Percentiles rank a stretch among this genome's conserved stretches.
These are phyloP conservation scores for Rhytidiadelphus loreus DNA, from an alignment of 225 moss, liverwort and hornwort genomes.

Conservation along the genomic window DNA sequence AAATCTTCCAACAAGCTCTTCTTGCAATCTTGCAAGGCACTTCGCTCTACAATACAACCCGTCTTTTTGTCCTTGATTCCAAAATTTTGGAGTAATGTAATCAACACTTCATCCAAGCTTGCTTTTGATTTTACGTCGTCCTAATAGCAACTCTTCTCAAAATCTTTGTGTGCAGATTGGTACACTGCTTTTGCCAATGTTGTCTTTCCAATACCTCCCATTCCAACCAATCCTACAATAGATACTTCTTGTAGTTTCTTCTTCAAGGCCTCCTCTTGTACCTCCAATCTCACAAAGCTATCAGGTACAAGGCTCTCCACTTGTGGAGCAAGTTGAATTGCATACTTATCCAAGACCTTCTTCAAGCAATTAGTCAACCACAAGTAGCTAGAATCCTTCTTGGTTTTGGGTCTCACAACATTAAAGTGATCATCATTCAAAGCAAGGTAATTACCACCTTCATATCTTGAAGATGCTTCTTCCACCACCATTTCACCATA, in stretches of 20 bases:
- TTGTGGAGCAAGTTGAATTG: accelerated
- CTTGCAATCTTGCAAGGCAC: not conserved
- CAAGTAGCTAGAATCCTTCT: not conserved
- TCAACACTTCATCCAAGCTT: not conserved
- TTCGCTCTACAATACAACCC: not conserved
- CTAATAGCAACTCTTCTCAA: not conserved
- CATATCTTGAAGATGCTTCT: not conserved
- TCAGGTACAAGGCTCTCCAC: not conserved
- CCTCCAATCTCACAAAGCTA: not conserved
- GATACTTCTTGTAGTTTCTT: not conserved
- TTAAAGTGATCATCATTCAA: not conserved
- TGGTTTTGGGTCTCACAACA: not conserved
- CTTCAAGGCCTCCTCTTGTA: accelerated
- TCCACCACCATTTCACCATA: not conserved
- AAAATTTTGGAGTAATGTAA: not conserved
- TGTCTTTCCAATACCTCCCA: not conserved
- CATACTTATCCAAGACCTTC: not conserved
- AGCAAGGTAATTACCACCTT: not conserved
- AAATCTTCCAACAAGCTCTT: not conserved
- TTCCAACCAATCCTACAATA: not conserved
- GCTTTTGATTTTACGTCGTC: not conserved
- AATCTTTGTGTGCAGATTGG: not conserved
- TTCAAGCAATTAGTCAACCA: not conserved
- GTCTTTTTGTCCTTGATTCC: not conserved
- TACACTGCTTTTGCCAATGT: not conserved